Percentiles rank a stretch among this genome's conserved stretches.
phyloP scores from a whole-genome alignment of 2,329 filamentous ascomycete genomes.

The Fusarium nodosum region DNA sequence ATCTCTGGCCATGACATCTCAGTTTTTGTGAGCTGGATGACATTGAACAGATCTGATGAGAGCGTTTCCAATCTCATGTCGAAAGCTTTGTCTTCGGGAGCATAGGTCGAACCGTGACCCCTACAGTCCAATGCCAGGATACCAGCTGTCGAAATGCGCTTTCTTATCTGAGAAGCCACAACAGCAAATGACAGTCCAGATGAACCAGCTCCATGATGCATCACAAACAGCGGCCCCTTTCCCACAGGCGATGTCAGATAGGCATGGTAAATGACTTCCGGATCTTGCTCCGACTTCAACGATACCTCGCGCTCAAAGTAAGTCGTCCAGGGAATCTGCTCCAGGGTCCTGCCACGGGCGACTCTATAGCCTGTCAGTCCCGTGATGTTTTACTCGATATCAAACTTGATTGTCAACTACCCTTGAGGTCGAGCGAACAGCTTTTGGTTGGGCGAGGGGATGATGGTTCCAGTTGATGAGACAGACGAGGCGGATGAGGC shows the following conservation, averaged over 20 bases:
- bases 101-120: slow-evolving; percentile 82
- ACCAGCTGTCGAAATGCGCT: slow-evolving; percentile 82
- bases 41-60: slow-evolving; percentile 76
- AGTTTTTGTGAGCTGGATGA: slow-evolving; percentile 75
- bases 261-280: slow-evolving; percentile 78
- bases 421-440: slow-evolving; percentile 79
- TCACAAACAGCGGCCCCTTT: slow-evolving; percentile 86
- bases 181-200: slow-evolving; percentile 93
- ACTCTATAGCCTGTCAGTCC: slow-evolving; percentile 57
- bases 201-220: slow-evolving; percentile 94
- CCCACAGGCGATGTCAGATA: slow-evolving; percentile 87
- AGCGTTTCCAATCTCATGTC: slow-evolving; percentile 82
- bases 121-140: slow-evolving; percentile 88
- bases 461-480: slow-evolving; percentile 92
- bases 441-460: slow-evolving; percentile 80
- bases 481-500: slow-evolving; percentile 85
- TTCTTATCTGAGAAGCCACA: slow-evolving; percentile 81
- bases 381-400: slow-evolving; percentile 25
- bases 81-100: slow-evolving; percentile 56
- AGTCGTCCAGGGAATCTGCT: slow-evolving; percentile 84
- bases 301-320: slow-evolving; percentile 93
- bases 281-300: slow-evolving; percentile 65
- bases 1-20: slow-evolving; percentile 80
- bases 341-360: slow-evolving; percentile 67
- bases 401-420: slow-evolving; percentile 57